phyloP scores from a whole-genome alignment of 2,329 filamentous ascomycete genomes.

The Fusarium sacchari region DNA sequence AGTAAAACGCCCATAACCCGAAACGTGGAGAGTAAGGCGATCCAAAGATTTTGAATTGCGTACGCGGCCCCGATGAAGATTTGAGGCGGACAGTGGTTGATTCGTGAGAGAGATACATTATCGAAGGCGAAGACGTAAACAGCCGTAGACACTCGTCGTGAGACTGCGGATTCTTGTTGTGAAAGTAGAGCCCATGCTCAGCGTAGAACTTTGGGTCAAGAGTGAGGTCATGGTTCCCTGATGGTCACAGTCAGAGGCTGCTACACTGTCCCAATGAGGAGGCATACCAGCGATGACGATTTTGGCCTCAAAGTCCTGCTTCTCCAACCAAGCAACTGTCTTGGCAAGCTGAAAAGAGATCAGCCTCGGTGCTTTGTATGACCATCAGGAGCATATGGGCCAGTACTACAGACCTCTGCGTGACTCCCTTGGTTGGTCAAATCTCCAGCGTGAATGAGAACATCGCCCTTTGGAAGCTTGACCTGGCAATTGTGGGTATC shows the following conservation, averaged over 20 bases:
- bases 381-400: not conserved
- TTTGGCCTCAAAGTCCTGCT: constrained; percentile 74
- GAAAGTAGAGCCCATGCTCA: constrained; percentile 62
- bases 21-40: constrained; percentile 71
- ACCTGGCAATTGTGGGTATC: constrained; percentile 77
- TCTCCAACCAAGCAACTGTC: constrained; percentile 73
- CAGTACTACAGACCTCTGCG: constrained; percentile 55
- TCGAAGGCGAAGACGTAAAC: constrained; percentile 61
- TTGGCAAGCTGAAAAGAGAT: constrained; percentile 59
- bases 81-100: constrained; percentile 64
- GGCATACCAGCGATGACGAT: constrained; percentile 72
- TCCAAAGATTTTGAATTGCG: constrained; percentile 73
- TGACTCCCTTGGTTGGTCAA: constrained; percentile 77
- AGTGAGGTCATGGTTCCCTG: constrained; percentile 80
- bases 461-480: constrained; percentile 75
- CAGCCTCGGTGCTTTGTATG: not conserved
- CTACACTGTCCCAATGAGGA: not conserved
- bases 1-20: constrained; percentile 75
- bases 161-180: constrained; percentile 66
- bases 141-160: constrained; percentile 63
- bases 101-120: constrained; percentile 73
- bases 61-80: constrained; percentile 64
- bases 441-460: constrained; percentile 81
- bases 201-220: constrained; percentile 72
- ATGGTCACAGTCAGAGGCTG: constrained; percentile 10